These are phyloP conservation scores for Epichloe hybrida DNA, from an alignment of 2,329 filamentous ascomycete species.

Conservation along the genomic window DNA sequence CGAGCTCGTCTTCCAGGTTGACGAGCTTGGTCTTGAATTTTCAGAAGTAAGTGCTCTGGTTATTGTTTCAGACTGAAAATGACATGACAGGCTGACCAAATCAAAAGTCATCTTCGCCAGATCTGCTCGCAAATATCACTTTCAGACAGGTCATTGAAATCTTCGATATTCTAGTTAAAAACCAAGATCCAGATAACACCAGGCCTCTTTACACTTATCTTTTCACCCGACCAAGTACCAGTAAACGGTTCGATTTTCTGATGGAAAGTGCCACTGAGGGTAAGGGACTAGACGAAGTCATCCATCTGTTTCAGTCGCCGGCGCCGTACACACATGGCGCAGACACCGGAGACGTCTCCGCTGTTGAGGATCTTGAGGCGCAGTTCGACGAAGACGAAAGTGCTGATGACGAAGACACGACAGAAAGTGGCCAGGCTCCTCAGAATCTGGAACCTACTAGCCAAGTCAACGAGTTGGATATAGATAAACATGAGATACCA, in stretches of 20 bases:
- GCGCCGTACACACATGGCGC: not conserved
- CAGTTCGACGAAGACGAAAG: constrained; percentile 14
- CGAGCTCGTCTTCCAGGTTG: constrained; percentile 37
- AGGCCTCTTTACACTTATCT: constrained; percentile 29
- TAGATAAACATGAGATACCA: not conserved
- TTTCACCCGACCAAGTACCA: constrained; percentile 25
- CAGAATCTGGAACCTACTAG: constrained; percentile 4
- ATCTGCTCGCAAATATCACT: constrained; percentile 23
- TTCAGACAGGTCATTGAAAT: constrained; percentile 28
- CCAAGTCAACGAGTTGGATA: not conserved
- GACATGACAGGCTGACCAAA: constrained; percentile 13
- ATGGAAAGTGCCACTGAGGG: constrained; percentile 28
- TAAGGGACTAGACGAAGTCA: constrained; percentile 27
- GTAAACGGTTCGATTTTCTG: constrained; percentile 25
- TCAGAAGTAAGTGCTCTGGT: constrained; percentile 29
- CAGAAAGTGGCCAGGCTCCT: constrained; percentile 10
- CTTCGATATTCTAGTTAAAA: constrained; percentile 29
- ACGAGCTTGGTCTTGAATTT: constrained; percentile 39
- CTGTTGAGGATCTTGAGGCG: not conserved
- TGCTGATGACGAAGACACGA: constrained; percentile 4
- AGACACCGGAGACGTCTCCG: not conserved
- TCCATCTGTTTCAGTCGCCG: constrained; percentile 23
- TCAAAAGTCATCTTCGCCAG: constrained; percentile 21
- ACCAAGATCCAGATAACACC: constrained; percentile 26
- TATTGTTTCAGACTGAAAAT: not conserved